phyloP scores from a whole-genome alignment of 108 stramenopile genomes.

The Aurantiochytrium sp. region DNA sequence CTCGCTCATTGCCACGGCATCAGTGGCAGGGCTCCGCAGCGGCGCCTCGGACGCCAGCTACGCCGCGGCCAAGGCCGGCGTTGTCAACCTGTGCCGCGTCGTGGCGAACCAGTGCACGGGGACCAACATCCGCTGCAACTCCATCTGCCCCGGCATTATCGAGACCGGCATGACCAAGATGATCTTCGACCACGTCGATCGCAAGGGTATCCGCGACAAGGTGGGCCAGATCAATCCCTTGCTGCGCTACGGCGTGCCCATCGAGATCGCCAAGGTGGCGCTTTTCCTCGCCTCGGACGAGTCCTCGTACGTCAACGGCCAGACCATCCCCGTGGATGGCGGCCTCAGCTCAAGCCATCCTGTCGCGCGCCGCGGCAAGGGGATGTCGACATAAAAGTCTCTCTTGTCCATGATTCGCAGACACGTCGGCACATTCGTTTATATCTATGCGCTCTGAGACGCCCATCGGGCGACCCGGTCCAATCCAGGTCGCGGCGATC shows the following conservation, averaged over 20 bases:
- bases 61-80: not conserved
- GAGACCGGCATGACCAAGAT: conserved; percentile 11
- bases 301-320: conserved; percentile 20
- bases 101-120: conserved; percentile 15
- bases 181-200: not conserved
- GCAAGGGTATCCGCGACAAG: conserved; percentile 18
- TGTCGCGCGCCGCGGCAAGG: not conserved
- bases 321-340: not conserved
- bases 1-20: not conserved
- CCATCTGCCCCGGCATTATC: conserved; percentile 24
- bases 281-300: conserved; percentile 14
- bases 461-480: no score
- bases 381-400: not conserved
- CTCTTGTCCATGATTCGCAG: not conserved
- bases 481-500: no score
- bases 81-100: conserved; percentile 15
- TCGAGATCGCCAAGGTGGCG: conserved; percentile 11
- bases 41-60: not conserved
- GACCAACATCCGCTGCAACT: not conserved
- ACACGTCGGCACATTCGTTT: no score
- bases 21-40: not conserved
- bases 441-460: no score
- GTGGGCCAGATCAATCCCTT: conserved; percentile 12
- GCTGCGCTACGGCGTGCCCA: not conserved
- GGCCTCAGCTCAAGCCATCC: not conserved